These are phyloP conservation scores for Fragaria vesca DNA, from an alignment of 306 rosid species.

Conservation along the genomic window DNA sequence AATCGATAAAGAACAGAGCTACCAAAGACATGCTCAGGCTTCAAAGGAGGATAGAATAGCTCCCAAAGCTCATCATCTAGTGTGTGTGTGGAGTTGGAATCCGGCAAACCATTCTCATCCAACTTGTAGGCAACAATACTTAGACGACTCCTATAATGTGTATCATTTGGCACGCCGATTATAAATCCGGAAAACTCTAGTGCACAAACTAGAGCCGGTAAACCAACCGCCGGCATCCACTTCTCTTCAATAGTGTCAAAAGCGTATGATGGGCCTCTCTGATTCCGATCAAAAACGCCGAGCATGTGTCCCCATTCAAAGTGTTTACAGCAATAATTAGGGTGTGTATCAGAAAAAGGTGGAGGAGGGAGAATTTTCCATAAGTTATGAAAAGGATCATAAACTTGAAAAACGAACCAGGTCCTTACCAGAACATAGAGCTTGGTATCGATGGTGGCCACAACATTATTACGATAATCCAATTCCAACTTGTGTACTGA, in stretches of 20 bases:
- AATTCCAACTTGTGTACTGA: too few species aligned
- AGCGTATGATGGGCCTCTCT: not conserved
- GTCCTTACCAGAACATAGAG: not conserved
- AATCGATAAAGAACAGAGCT: not conserved
- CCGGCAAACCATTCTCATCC: not conserved
- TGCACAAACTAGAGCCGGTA: not conserved
- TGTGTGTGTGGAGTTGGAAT: not conserved
- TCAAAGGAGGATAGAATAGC: not conserved
- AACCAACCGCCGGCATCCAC: not conserved
- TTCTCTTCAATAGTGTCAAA: not conserved
- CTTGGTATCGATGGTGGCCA: not conserved
- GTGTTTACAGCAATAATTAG: not conserved
- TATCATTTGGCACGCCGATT: too few species aligned
- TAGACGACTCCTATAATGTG: not conserved
- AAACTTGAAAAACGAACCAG: not conserved
- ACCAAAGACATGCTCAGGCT: rapidly evolving
- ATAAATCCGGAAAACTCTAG: not conserved
- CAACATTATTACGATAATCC: not conserved
- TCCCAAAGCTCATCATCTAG: not conserved
- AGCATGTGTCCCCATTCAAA: not conserved
- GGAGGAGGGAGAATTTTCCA: not conserved
- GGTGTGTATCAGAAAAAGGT: not conserved
- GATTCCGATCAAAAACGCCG: not conserved
- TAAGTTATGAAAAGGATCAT: not conserved
- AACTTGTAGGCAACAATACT: not conserved